phyloP scores from a whole-genome alignment of 306 rosid genomes.

The Echinosophora koreensis region DNA sequence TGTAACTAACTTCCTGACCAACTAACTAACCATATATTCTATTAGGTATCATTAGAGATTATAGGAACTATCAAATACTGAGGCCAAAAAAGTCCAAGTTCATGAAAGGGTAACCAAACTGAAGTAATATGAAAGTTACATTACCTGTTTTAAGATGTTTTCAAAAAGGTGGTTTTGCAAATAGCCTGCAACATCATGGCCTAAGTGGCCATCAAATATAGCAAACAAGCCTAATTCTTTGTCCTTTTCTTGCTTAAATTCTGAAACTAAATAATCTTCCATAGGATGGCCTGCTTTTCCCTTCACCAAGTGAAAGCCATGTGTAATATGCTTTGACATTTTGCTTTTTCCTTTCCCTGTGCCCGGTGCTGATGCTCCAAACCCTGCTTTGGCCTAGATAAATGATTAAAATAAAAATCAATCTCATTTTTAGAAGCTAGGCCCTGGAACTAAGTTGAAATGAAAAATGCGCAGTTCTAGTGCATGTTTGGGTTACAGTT shows the following conservation, averaged over 20 bases:
- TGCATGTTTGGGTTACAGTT: too few relatives aligned
- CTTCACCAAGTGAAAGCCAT: conserved; percentile 73
- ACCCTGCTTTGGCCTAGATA: conserved; percentile 53
- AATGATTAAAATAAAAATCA: conserved; percentile 12
- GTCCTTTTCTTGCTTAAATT: conserved; percentile 60
- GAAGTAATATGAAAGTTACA: conserved; percentile 30
- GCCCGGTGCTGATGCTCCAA: conserved; percentile 54
- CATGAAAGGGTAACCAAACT: not conserved
- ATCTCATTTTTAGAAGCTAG: conserved; percentile 5
- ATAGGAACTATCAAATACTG: not conserved
- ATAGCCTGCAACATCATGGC: conserved; percentile 72
- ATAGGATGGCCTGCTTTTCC: conserved; percentile 74
- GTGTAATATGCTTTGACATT: conserved; percentile 53
- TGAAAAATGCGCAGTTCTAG: not conserved
- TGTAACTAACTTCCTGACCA: too few relatives aligned
- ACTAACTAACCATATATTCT: too few relatives aligned
- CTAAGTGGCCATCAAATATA: conserved; percentile 80
- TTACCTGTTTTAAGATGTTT: conserved; percentile 73
- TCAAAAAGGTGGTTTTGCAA: conserved; percentile 69
- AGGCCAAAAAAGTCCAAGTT: not conserved
- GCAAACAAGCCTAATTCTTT: conserved; percentile 73
- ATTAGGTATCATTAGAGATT: not conserved
- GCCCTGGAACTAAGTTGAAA: not conserved
- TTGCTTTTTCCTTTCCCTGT: conserved; percentile 72
- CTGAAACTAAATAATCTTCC: conserved; percentile 75